Evolutionary conservation across 805 yeast genomes (phyloP).

Genomic region (Candida cerambycidarum): DNA sequence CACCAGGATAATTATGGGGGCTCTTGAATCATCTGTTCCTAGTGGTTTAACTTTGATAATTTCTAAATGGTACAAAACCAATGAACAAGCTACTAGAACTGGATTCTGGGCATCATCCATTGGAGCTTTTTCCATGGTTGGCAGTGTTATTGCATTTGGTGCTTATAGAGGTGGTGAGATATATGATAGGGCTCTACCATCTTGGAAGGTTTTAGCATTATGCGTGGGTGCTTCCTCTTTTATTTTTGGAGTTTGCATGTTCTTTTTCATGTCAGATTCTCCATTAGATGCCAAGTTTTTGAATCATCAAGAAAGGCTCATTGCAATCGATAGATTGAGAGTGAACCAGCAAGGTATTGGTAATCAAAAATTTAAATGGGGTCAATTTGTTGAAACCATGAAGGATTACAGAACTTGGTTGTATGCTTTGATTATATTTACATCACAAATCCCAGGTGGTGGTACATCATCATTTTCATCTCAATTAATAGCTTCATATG

Average conservation of each 20-base stretch:
- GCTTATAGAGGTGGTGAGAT: conserved; percentile 33
- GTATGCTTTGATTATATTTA: conserved; percentile 19
- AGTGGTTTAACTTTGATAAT: conserved; percentile 34
- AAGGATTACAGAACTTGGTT: conserved; percentile 33
- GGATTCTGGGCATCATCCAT: conserved; percentile 16
- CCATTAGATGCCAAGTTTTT: conserved; percentile 38
- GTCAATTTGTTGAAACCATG: conserved; percentile 37
- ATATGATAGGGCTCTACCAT: conserved; percentile 41
- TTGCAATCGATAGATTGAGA: conserved; percentile 31
- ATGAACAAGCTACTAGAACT: background rate
- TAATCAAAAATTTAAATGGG: conserved; percentile 31
- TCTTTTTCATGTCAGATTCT: conserved; percentile 40
- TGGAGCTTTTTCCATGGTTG: conserved; percentile 34
- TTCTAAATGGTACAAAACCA: conserved; percentile 29
- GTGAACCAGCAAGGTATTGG: conserved; percentile 42
- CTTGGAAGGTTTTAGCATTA: conserved; percentile 62
- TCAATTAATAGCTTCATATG: conserved; percentile 14
- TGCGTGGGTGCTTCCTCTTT: conserved; percentile 59
- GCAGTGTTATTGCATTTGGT: conserved; percentile 57
- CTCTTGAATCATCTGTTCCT: conserved; percentile 25
- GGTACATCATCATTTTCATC: conserved; percentile 35
- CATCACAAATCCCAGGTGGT: conserved; percentile 23
- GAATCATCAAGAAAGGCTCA: conserved; percentile 28
- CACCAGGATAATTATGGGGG: too few species aligned
- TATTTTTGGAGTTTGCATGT: conserved; percentile 48